A percentile compares a stretch with the other conserved stretches of the same genome.
Evolutionary conservation across 805 yeast genomes (phyloP).

Genomic region (Zygosaccharomyces gambellarensis): DNA sequence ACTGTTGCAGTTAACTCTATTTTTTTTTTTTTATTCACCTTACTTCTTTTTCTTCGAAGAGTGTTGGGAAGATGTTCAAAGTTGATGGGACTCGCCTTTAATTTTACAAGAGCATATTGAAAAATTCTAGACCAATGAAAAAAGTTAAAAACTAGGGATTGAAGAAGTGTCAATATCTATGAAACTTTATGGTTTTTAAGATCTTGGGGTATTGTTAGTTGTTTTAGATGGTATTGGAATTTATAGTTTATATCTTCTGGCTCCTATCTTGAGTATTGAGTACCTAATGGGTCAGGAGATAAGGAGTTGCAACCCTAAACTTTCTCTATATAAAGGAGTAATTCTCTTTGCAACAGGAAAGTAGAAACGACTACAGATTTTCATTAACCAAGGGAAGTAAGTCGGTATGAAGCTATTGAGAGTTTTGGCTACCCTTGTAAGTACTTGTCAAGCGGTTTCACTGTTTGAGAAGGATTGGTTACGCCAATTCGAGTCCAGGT

Average conservation of each 20-base stretch:
- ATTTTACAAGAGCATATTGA: not conserved
- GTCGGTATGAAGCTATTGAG: not conserved
- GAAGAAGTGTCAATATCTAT: not conserved
- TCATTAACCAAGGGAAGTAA: not conserved
- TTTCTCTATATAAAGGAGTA: not conserved
- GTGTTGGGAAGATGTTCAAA: constrained; percentile 1
- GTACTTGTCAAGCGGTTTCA: not conserved
- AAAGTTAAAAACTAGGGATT: not conserved
- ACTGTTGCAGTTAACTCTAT: constrained; percentile 11
- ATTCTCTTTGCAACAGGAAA: not conserved
- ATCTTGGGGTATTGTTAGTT: not conserved
- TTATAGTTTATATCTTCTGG: not conserved
- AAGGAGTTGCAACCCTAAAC: not conserved
- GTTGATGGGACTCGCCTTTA: constrained; percentile 3
- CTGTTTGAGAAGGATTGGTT: not conserved
- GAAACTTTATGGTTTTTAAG: not conserved
- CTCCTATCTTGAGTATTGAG: not conserved
- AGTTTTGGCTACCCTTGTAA: not conserved
- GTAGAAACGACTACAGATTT: too few relatives aligned
- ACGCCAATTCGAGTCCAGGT: not conserved
- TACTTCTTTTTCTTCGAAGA: not conserved
- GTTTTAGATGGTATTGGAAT: not conserved
- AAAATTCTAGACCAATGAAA: constrained; percentile 3
- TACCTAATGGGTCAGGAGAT: not conserved
- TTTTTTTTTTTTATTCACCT: not conserved